phyloP scores from a whole-genome alignment of 441 rosid species.

The Brassica hybrid region DNA sequence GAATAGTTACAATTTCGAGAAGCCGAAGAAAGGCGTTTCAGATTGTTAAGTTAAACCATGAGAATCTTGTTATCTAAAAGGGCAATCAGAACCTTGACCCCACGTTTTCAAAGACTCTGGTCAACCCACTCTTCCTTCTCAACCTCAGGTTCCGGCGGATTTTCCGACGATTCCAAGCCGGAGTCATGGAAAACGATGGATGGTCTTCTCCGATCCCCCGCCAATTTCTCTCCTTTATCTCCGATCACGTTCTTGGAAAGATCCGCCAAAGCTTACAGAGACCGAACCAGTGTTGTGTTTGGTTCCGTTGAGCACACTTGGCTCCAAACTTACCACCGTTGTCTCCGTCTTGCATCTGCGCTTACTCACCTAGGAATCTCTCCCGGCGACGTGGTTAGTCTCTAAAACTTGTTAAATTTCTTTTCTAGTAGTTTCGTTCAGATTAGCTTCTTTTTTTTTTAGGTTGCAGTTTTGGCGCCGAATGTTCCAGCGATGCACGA shows the following conservation, averaged over 20 bases:
- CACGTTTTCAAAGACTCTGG: slow-evolving; percentile 12
- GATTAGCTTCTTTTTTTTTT: slow-evolving; percentile 12
- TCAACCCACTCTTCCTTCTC: slow-evolving; percentile 1
- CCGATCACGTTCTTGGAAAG: slow-evolving; percentile 71
- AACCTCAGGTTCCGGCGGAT: slow-evolving; percentile 3
- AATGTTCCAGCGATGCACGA: slow-evolving; percentile 79
- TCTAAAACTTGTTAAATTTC: background rate
- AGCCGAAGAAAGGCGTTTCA: background rate
- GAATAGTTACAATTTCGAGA: background rate
- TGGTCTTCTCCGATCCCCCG: slow-evolving; percentile 50
- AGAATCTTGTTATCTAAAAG: slow-evolving; percentile 31
- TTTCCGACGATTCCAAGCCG: slow-evolving; percentile 25
- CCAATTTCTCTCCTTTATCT: slow-evolving; percentile 59
- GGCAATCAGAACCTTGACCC: slow-evolving; percentile 18
- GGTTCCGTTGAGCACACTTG: slow-evolving; percentile 56
- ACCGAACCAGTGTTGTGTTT: slow-evolving; percentile 56
- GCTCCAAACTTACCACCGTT: slow-evolving; percentile 62
- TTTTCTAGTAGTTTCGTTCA: background rate
- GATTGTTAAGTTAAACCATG: slow-evolving; percentile 20
- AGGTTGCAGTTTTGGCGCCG: slow-evolving; percentile 75
- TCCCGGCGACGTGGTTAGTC: slow-evolving; percentile 57
- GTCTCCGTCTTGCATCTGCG: slow-evolving; percentile 70
- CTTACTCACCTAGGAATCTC: slow-evolving; percentile 52
- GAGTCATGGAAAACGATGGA: slow-evolving; percentile 34
- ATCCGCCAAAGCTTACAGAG: slow-evolving; percentile 64